Evolutionary conservation across 2,329 filamentous ascomycete species (phyloP), one percentile per base, ranked within the genome.

Genomic region (Cercospora janseana): DNA sequence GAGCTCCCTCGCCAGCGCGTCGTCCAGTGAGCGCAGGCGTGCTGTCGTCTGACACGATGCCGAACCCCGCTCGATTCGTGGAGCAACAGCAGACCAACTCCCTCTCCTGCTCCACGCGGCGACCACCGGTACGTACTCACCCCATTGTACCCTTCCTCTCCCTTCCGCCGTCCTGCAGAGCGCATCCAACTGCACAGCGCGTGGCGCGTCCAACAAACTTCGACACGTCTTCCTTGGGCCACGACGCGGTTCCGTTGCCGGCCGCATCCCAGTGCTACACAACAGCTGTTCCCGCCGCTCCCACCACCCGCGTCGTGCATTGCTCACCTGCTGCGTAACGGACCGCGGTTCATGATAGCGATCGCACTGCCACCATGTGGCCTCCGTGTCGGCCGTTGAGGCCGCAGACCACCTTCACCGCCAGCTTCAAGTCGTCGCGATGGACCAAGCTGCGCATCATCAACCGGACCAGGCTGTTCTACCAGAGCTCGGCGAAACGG

Each of bases 301-400:
- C n/a, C n/a, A n/a, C n/a, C n/a, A n/a, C n/a, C n/a, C n/a, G 34
- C 24, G 34, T 31, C 24, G 32, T 40, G 45, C 26, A 48, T 16
- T 35, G 15, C 24, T 16, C 26, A 24, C 44, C 23, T 21, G 44
- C 31, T 28, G 34, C 21, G 45, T 29, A 12, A 40, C 31, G 23
- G 13, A 24, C 23, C 31, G 31, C 20, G n/a, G n/a, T 48, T 40
- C 34, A 62, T 62, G 61, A 62, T 61, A 62, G 24, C 18, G 46
- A 48, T 28, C 40, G 45, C 43, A 40, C 44, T 47, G 51, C 56
- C 59, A 59, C 56, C 21, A 65, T 66, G 63, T 66, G 63, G 63
- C 58, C 61, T 24, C 54, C 52, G 48, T 60, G 60, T 51, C 56
- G 56, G 60, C 62, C 61, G 28, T 34, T 59, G 37, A 60, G 61